phyloP scores from a whole-genome alignment of 2,329 filamentous ascomycete species.

The Colletotrichum sp. region DNA sequence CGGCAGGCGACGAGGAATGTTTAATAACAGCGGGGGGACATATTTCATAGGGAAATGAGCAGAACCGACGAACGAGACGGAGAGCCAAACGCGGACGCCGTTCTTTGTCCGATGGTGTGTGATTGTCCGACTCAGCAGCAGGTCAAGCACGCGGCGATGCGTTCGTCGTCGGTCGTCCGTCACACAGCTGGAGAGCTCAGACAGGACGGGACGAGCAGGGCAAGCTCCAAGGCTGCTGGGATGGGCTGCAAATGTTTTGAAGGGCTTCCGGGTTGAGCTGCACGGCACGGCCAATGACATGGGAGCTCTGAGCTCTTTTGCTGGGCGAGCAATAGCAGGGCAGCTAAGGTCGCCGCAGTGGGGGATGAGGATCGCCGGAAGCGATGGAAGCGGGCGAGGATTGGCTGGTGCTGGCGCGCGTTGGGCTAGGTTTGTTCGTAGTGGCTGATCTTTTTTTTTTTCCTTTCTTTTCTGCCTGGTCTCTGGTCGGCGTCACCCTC shows the following conservation, averaged over 20 bases:
- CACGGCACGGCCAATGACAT: neutral
- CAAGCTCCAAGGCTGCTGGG: neutral
- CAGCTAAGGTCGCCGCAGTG: conserved; percentile 6
- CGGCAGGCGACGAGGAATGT: conserved; percentile 3
- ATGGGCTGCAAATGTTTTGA: neutral
- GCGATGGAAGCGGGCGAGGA: neutral
- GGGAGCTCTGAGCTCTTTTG: neutral
- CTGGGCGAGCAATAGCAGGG: neutral
- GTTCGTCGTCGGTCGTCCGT: neutral
- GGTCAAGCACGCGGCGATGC: neutral
- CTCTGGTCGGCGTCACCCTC: neutral
- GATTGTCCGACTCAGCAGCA: neutral
- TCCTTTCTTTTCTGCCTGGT: neutral
- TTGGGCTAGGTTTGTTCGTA: neutral
- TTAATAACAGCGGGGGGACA: conserved; percentile 9
- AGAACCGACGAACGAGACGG: neutral
- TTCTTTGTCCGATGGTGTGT: neutral
- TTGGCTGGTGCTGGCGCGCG: neutral
- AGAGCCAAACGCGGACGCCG: neutral
- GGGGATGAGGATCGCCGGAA: conserved; percentile 17
- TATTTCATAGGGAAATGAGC: conserved; percentile 12
- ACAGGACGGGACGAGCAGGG: neutral
- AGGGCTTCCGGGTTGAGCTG: neutral
- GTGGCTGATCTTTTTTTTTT: neutral
- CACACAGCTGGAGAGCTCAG: neutral